These are phyloP conservation scores for Naganishia friedmannii DNA, from an alignment of 768 basidiomycete species.

Conservation along the genomic window DNA sequence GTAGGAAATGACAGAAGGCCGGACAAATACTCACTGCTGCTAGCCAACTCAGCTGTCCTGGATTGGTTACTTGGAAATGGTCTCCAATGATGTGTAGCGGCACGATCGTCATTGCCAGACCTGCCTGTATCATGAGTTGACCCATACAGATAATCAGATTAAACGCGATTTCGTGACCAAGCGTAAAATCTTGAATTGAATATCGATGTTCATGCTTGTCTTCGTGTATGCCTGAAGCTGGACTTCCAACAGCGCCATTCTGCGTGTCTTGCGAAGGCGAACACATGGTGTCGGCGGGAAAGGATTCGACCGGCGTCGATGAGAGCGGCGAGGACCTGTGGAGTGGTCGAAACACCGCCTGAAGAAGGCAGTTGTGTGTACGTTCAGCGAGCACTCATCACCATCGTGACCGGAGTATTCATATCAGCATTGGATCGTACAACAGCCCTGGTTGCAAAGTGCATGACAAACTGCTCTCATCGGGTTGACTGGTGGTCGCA, in stretches of 20 bases:
- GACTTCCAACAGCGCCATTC: not conserved
- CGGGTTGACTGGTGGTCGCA: not conserved
- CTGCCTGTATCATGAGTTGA: slow-evolving; percentile 37
- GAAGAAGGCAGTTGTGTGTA: not conserved
- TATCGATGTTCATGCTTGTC: slow-evolving; percentile 14
- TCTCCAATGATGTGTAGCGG: slow-evolving; percentile 36
- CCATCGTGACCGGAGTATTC: not conserved
- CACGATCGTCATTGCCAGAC: slow-evolving; percentile 38
- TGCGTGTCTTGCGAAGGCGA: not conserved
- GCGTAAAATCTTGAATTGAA: slow-evolving; percentile 33
- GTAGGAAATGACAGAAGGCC: not conserved
- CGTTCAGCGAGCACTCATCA: not conserved
- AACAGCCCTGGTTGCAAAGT: not conserved
- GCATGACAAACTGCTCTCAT: not conserved
- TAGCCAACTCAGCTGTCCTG: slow-evolving; percentile 38
- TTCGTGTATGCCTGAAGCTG: not conserved
- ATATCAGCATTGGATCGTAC: not conserved
- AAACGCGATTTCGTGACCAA: slow-evolving; percentile 31
- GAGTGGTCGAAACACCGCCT: not conserved
- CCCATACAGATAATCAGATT: slow-evolving; percentile 33
- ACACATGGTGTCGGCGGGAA: not conserved
- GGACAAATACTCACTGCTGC: slow-evolving; percentile 27
- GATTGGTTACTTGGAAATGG: slow-evolving; percentile 34
- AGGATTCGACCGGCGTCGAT: not conserved
- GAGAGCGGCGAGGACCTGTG: not conserved